phyloP scores from a whole-genome alignment of 2,329 filamentous ascomycete species.

The Hypomyces rosellus region DNA sequence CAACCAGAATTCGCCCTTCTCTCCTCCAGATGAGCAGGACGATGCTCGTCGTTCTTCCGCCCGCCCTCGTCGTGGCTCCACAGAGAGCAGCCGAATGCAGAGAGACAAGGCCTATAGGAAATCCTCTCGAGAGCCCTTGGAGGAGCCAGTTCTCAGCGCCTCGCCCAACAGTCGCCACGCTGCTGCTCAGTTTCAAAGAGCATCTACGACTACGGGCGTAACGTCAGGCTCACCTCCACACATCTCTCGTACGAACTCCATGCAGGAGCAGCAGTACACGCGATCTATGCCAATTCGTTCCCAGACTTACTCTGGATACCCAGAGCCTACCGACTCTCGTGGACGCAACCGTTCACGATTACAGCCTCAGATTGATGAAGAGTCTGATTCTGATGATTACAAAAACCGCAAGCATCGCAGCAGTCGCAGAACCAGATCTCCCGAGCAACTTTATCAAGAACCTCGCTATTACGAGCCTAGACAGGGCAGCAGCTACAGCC shows the following conservation, averaged over 20 bases:
- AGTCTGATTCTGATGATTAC: slow-evolving; percentile 30
- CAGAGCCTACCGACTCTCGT: slow-evolving; percentile 22
- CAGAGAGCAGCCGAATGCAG: slow-evolving; percentile 17
- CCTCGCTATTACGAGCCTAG: slow-evolving; percentile 20
- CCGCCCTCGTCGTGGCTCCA: slow-evolving; percentile 28
- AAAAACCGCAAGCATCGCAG: slow-evolving; percentile 30
- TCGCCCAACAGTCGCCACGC: slow-evolving; percentile 27
- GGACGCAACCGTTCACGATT: slow-evolving; percentile 33
- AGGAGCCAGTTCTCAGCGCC: slow-evolving; percentile 23
- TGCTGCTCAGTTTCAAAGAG: slow-evolving; percentile 19
- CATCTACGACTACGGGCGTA: slow-evolving; percentile 19
- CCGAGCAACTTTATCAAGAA: slow-evolving; percentile 21
- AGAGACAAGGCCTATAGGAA: slow-evolving; percentile 26
- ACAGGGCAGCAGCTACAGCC: slow-evolving; percentile 24
- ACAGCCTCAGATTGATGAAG: slow-evolving; percentile 27
- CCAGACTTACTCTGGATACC: slow-evolving; percentile 27
- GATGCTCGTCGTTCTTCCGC: slow-evolving; percentile 28
- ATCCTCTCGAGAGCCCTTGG: slow-evolving; percentile 26
- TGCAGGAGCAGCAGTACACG: slow-evolving; percentile 22
- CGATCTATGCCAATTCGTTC: slow-evolving; percentile 26
- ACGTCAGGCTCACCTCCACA: slow-evolving; percentile 29
- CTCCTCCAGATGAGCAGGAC: slow-evolving; percentile 26
- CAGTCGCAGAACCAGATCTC: slow-evolving; percentile 30
- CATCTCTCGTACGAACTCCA: slow-evolving; percentile 28
- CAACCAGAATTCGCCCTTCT: slow-evolving; percentile 21